Percentiles rank a stretch among this genome's conserved stretches.
These are phyloP conservation scores for Pyrenophora teres DNA, from an alignment of 2,329 filamentous ascomycete species.

Conservation along the genomic window DNA sequence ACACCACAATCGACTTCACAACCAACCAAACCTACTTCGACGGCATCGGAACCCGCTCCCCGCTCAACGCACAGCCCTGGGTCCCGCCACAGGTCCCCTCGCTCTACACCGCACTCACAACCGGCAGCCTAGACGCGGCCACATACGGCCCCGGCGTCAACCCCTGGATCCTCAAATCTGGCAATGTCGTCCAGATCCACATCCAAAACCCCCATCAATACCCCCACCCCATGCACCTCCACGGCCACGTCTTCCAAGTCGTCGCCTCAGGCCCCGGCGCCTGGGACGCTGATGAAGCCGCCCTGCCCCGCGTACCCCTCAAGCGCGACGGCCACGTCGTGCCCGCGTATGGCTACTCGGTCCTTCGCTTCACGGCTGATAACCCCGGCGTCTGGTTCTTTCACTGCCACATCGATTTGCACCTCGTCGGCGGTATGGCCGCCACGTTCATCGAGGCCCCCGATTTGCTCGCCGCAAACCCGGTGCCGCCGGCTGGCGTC, in stretches of 20 bases:
- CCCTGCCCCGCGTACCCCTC: conserved; percentile 23
- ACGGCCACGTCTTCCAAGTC: conserved; percentile 62
- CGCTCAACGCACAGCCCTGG: conserved; percentile 68
- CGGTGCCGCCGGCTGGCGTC: conserved; percentile 18
- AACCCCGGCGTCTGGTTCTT: conserved; percentile 55
- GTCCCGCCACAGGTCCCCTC: conserved; percentile 73
- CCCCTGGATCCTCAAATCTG: conserved; percentile 38
- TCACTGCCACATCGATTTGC: conserved; percentile 44
- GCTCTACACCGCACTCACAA: conserved; percentile 73
- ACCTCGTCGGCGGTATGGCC: conserved; percentile 39
- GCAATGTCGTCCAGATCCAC: conserved; percentile 48
- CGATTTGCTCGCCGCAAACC: conserved; percentile 17
- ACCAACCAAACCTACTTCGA: conserved; percentile 65
- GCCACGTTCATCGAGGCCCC: conserved; percentile 37
- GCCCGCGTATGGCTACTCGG: conserved; percentile 42
- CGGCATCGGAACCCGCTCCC: conserved; percentile 59
- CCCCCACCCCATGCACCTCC: conserved; percentile 46
- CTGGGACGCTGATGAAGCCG: conserved; percentile 28
- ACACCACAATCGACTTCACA: conserved; percentile 64
- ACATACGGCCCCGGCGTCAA: conserved; percentile 32
- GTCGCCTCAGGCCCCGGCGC: conserved; percentile 45
- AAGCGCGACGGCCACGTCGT: conserved; percentile 38
- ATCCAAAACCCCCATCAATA: conserved; percentile 39
- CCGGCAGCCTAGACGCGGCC: conserved; percentile 53
- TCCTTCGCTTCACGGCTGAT: conserved; percentile 58